phyloP scores from a whole-genome alignment of 768 basidiomycete genomes.

The Ramaria sp. region DNA sequence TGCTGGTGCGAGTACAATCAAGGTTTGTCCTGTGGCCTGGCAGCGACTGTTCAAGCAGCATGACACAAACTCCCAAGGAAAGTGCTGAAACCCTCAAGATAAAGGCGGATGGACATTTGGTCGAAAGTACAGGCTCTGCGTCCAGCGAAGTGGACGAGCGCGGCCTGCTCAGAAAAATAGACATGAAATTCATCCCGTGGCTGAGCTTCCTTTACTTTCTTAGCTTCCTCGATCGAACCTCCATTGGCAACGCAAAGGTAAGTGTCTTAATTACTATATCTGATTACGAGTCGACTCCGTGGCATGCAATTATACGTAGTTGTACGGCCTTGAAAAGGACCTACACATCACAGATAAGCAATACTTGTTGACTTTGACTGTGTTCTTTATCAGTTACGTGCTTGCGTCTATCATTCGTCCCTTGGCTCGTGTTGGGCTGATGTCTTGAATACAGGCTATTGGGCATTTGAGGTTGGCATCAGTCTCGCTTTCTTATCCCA shows the following conservation, averaged over 20 bases:
- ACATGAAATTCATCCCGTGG: slow-evolving; percentile 65
- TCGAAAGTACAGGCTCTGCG: too few relatives aligned
- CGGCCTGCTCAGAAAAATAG: slow-evolving; percentile 47
- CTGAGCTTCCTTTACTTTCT: slow-evolving; percentile 63
- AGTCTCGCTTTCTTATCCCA: background rate
- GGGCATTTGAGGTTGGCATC: slow-evolving; percentile 48
- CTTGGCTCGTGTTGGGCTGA: background rate
- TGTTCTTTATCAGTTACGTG: slow-evolving; percentile 62
- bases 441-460: slow-evolving; percentile 19
- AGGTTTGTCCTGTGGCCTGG: too few relatives aligned
- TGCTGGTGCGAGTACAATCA: too few relatives aligned
- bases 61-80: too few relatives aligned
- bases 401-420: background rate
- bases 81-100: too few relatives aligned
- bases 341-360: slow-evolving; percentile 51
- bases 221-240: slow-evolving; percentile 53
- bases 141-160: slow-evolving; percentile 34
- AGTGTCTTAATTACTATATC: slow-evolving; percentile 9
- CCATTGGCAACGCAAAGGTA: slow-evolving; percentile 69
- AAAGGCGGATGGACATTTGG: too few relatives aligned
- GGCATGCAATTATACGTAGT: slow-evolving; percentile 21
- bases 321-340: slow-evolving; percentile 48
- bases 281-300: background rate
- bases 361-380: slow-evolving; percentile 56
- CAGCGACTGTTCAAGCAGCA: too few relatives aligned